Evolutionary conservation across 2,329 filamentous ascomycete genomes (phyloP).

Genomic region (Verticillium alfalfae): DNA sequence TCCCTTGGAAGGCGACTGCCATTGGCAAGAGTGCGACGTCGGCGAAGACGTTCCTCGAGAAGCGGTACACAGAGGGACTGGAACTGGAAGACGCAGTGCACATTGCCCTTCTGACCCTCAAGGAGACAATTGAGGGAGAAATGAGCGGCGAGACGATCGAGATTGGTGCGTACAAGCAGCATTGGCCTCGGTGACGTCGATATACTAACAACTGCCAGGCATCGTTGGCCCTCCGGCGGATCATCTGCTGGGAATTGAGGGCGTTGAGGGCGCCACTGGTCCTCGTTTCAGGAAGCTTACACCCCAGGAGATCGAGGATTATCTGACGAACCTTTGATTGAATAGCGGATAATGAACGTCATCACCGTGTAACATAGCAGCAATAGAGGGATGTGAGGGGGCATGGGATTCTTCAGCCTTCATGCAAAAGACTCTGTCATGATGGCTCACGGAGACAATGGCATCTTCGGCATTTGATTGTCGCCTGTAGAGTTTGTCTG

Average conservation of each 20-base stretch:
- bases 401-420: constrained; percentile 3
- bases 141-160: constrained; percentile 99
- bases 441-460: background rate
- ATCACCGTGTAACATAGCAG: constrained; percentile 32
- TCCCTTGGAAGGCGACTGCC: constrained; percentile 98
- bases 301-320: constrained; percentile 98
- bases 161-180: constrained; percentile 63
- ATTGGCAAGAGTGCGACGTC: constrained; percentile 98
- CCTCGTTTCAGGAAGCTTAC: constrained; percentile 91
- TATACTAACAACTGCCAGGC: constrained; percentile 43
- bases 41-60: constrained; percentile 98
- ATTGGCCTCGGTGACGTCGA: background rate
- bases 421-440: background rate
- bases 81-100: constrained; percentile 98
- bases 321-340: constrained; percentile 90
- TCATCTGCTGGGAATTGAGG: constrained; percentile 85
- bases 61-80: constrained; percentile 94
- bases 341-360: constrained; percentile 5
- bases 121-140: constrained; percentile 98
- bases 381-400: constrained; percentile 7
- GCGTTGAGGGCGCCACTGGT: constrained; percentile 76
- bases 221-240: constrained; percentile 94
- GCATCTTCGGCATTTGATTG: background rate
- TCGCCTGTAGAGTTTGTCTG: background rate
- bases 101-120: constrained; percentile 92